phyloP scores from a whole-genome alignment of 2,329 filamentous ascomycete genomes.

The Lizonia empirigonia region DNA sequence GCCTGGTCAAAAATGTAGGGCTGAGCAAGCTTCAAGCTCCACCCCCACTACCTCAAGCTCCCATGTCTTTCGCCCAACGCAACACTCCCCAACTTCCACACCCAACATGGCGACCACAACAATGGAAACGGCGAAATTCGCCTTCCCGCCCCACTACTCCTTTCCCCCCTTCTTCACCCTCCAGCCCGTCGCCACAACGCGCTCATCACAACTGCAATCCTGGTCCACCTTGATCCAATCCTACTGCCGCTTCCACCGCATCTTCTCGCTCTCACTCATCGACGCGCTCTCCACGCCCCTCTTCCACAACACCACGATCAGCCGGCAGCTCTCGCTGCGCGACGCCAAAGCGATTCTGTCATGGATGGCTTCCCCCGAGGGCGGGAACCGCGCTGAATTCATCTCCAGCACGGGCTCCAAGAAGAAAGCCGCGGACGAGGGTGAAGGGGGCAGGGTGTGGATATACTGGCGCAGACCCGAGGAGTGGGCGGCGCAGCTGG shows the following conservation, averaged over 20 bases:
- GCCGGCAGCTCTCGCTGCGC: conserved; percentile 55
- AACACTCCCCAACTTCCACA: not conserved
- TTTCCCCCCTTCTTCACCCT: conserved; percentile 88
- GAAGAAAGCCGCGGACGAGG: conserved; percentile 31
- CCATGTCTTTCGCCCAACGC: not conserved
- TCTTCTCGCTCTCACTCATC: conserved; percentile 75
- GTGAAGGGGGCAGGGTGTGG: conserved; percentile 57
- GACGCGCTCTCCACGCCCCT: conserved; percentile 60
- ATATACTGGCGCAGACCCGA: conserved; percentile 86
- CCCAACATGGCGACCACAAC: conserved; percentile 8
- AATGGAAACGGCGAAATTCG: conserved; percentile 37
- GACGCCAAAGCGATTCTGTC: conserved; percentile 61
- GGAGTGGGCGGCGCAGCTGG: conserved; percentile 84
- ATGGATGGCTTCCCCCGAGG: conserved; percentile 61
- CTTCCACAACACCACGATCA: conserved; percentile 57
- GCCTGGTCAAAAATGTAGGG: not conserved
- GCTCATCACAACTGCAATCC: conserved; percentile 76
- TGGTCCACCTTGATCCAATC: conserved; percentile 86
- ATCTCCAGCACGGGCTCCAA: conserved; percentile 44
- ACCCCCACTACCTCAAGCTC: conserved; percentile 6
- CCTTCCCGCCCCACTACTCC: conserved; percentile 62
- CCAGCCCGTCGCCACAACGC: conserved; percentile 75
- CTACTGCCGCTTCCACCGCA: conserved; percentile 78
- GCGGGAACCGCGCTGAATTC: conserved; percentile 69
- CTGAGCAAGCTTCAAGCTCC: conserved; percentile 13